These are phyloP conservation scores for Vicia villosa DNA, from an alignment of 306 rosid genomes.

Conservation along the genomic window DNA sequence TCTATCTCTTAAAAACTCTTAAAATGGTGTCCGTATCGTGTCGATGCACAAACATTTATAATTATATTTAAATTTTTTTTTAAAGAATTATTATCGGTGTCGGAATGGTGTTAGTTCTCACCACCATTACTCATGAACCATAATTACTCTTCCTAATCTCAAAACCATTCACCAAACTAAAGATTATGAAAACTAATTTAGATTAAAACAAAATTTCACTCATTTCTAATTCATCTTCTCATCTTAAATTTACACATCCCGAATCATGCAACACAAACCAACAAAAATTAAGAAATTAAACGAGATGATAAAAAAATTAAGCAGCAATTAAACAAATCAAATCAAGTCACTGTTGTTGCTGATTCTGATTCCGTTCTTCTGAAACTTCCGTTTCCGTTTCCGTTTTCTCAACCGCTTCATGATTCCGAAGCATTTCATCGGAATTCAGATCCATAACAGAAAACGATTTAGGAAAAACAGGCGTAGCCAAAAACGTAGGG, in stretches of 20 bases:
- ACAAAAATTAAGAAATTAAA: neutral
- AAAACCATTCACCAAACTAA: neutral
- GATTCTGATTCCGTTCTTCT: neutral
- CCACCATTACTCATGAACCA: neutral
- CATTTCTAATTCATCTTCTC: conserved; percentile 38
- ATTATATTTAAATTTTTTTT: no score
- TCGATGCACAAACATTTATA: no score
- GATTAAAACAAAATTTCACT: conserved; percentile 1
- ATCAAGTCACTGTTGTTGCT: neutral
- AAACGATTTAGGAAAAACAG: conserved; percentile 40
- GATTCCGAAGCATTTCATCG: neutral
- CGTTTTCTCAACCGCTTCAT: conserved; percentile 31
- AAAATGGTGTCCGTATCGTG: no score
- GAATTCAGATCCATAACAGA: conserved; percentile 1
- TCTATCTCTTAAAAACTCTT: no score
- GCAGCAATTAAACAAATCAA: neutral
- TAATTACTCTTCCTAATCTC: neutral
- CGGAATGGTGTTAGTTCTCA: no score
- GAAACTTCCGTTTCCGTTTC: conserved; percentile 10
- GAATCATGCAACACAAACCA: conserved; percentile 36
- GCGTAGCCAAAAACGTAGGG: conserved; percentile 88
- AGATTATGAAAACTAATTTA: neutral
- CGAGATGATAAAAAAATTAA: neutral
- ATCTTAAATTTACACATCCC: conserved; percentile 54
- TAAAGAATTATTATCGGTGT: no score